Conservation (phyloP, 129 eudicot genomes). For the Heracleum sosnowskyi region DNA sequence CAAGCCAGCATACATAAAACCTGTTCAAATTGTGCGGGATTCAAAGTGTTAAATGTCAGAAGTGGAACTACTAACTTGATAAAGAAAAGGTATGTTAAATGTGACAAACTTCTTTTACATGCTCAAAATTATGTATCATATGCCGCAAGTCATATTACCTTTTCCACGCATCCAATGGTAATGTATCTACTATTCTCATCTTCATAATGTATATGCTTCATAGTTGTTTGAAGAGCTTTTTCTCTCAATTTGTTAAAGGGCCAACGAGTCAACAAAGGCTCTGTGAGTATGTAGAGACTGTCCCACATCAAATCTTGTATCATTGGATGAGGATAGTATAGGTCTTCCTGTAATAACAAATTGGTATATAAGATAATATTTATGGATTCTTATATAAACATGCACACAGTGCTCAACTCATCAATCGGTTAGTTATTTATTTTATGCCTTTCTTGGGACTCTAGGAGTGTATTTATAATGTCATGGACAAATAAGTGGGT, state of each 20-base stretch:
- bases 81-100: neutral
- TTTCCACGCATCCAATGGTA: constrained; percentile 40
- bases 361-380: neutral
- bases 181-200: constrained; percentile 44
- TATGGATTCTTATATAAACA: neutral
- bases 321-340: constrained; percentile 39
- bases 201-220: constrained; percentile 45
- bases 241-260: constrained; percentile 39
- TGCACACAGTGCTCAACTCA: neutral
- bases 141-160: constrained; percentile 14
- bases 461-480: neutral
- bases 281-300: constrained; percentile 21
- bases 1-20: constrained; percentile 36
- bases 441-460: neutral
- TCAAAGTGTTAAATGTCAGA: neutral
- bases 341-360: constrained; percentile 31
- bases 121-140: neutral
- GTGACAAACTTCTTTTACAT: neutral
- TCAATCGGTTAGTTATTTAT: neutral
- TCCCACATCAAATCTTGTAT: constrained; percentile 47
- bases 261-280: constrained; percentile 44
- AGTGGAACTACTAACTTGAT: neutral
- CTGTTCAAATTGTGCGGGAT: neutral
- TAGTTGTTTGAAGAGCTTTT: constrained; percentile 28
- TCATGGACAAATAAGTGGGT: neutral